A percentile compares a stretch with the other conserved stretches of the same genome.
Conservation (phyloP, 2,329 filamentous ascomycete species). For the Aspergillus japonicus region DNA sequence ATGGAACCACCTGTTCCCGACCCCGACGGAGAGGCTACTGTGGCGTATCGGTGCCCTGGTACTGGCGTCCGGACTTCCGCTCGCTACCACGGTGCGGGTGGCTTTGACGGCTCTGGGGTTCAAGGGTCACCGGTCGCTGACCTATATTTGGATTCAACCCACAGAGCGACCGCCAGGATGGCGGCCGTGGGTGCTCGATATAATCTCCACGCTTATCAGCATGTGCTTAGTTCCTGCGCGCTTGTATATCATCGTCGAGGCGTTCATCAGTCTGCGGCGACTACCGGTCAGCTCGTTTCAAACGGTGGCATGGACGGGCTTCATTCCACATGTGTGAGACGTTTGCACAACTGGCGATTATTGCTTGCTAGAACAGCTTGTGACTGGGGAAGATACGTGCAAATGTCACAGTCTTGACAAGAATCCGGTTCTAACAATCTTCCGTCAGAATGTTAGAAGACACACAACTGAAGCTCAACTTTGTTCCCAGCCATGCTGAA, state of each 20-base stretch:
- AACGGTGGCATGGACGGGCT: conserved; percentile 14
- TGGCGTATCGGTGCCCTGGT: neutral
- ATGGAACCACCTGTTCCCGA: conserved; percentile 8
- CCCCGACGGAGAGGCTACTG: neutral
- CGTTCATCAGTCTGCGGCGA: conserved; percentile 1
- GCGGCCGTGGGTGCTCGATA: conserved; percentile 1
- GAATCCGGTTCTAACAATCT: too few species aligned
- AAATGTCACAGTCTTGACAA: too few species aligned
- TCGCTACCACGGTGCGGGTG: neutral
- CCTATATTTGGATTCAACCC: neutral
- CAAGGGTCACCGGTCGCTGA: neutral
- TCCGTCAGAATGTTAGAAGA: too few species aligned
- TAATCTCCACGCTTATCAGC: neutral
- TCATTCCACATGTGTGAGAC: conserved; percentile 3
- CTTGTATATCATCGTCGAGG: conserved; percentile 1
- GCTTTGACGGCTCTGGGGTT: neutral
- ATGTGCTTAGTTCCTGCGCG: neutral
- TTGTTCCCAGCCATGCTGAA: too few species aligned
- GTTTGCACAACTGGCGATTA: neutral
- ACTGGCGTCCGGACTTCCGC: neutral
- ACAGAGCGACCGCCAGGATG: neutral
- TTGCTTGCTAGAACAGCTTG: neutral
- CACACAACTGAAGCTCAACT: too few species aligned
- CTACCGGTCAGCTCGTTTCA: conserved; percentile 16
- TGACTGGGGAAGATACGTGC: neutral